These are phyloP conservation scores for Russula ochroleuca DNA, from an alignment of 768 basidiomycete species.

Conservation along the genomic window DNA sequence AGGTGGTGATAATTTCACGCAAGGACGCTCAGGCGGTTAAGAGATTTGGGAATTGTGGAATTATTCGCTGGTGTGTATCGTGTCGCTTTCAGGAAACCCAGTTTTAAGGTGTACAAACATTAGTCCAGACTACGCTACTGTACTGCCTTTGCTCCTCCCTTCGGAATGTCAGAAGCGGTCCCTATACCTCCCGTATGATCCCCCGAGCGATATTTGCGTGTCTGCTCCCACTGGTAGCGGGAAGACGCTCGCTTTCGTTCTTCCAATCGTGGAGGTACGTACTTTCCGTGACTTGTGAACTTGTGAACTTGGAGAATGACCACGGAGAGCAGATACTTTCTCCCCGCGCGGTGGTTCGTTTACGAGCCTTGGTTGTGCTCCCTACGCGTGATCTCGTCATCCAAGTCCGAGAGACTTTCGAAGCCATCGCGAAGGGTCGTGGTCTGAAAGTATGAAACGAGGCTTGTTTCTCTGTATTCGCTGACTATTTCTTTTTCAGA, in stretches of 20 bases:
- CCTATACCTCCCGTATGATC: constrained; percentile 62
- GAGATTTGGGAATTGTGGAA: constrained; percentile 70
- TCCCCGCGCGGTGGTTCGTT: constrained; percentile 67
- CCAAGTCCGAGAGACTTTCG: constrained; percentile 92
- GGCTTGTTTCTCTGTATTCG: not conserved
- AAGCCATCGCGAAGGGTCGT: constrained; percentile 76
- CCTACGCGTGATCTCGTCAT: constrained; percentile 91
- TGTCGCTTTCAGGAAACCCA: not conserved
- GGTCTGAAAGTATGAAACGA: constrained; percentile 64
- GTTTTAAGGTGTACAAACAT: not conserved
- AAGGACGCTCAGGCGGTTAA: constrained; percentile 57
- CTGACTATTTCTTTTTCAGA: constrained; percentile 33
- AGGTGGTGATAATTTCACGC: constrained; percentile 43
- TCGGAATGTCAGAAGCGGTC: constrained; percentile 38
- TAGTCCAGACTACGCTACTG: constrained; percentile 86
- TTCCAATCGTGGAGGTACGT: constrained; percentile 84
- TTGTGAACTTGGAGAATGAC: not conserved
- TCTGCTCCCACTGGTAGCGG: constrained; percentile 98
- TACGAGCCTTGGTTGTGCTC: constrained; percentile 84
- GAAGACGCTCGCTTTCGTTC: constrained; percentile 92
- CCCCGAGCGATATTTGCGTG: constrained; percentile 83
- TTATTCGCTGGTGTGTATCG: constrained; percentile 75
- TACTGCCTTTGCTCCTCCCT: constrained; percentile 78
- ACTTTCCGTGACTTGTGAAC: not conserved
- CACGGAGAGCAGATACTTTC: constrained; percentile 56